Base-by-base conservation (phyloP, 2,329 filamentous ascomycete species). In the Epichloe elymi region DNA sequence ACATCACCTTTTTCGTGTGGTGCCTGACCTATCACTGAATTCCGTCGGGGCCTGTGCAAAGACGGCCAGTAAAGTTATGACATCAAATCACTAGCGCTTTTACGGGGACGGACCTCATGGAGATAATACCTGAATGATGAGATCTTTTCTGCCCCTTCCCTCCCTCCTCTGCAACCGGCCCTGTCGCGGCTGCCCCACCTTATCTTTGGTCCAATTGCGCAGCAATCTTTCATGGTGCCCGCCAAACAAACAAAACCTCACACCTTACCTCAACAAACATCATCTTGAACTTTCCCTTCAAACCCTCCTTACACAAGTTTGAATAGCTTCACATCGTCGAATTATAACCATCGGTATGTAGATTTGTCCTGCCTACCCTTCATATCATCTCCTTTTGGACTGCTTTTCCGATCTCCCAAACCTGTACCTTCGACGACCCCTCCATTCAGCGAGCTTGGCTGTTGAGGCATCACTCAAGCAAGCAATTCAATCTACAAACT, bases 111-210 rank as follows among this genome's bases (percentile, higher is more conserved):
- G 19, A 7, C 23, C 43, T 37, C 14, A 26, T 37, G 42, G 26
- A 23, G n/a, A 42, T 49, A 47, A 12, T 8, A 26, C 20, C 30
- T 30, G 26, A 30, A 19, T 48, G 52, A 53, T 53, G 54, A 56
- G 52, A 57, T 58, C 56, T 58, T 57, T 58, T 57, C 57, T 51
- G 44, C 53, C 51, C 23, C 23, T 23, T 2, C 23, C 23, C 7
- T 26, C 50, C 7, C 51, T 53, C 52, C 52, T 51, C 48, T 37
- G 40, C 17, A 42, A 39, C 36, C 41, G 35, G 42, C 30, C 46
- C 26, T 17, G 23, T 47, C n/a, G 30, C 12, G 30, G 41, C 30
- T 55, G 52, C 59, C 59, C 59, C 59, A 61, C 58, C 55, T 55
- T 23, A 52, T 48, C 39, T 54, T 52, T 55, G 43, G 20, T 19